Evolutionary conservation across 2,329 filamentous ascomycete species (phyloP), one percentile per base, ranked within the genome.

Genomic region (Tricladium varicosporioides): DNA sequence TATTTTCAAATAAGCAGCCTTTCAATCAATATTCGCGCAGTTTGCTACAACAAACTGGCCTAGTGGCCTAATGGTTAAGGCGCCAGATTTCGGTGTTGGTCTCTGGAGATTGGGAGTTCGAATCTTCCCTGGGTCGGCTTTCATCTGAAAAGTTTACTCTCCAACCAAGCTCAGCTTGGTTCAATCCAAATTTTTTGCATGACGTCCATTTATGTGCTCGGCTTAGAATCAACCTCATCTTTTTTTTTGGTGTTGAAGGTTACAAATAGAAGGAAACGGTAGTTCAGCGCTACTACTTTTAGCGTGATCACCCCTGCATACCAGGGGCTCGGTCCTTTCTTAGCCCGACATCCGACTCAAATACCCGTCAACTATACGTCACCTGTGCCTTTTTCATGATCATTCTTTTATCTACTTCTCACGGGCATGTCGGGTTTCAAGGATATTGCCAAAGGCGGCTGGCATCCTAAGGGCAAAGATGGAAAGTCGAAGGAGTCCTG

Each of bases 391-490:
- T 16, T 11, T 42, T 22, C 18, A 27, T 4, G 22, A 27, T 3
- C 22, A 27, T 27, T n/a, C 19, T 40, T 40, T 10, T 40, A 4
- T 5, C 36, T 4, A 51, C 40, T 32, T 22, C 7, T 22, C 18
- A 18, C 50, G 18, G 51, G 32, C 27, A 80, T 79, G 77, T 77
- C 75, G 60, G 74, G 74, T 19, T 68, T 80, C 27, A 77, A 74
- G 64, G 74, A 74, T 53, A 67, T 78, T 19, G 67, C 77, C 57
- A 82, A 81, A 63, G 73, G 74, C 50, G 78, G 79, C 45, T 82
- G 80, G 80, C 78, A 82, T 67, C 78, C 80, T 0, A 79, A 80
- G 61, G 73, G 74, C 13, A 78, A 77, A 56, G 75, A 79, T 49
- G 80, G 80, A n/a, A 73, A 73, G 42, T 63, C 67, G 1, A 77